A percentile compares a stretch with the other conserved stretches of the same genome.
Conservation (phyloP, 352 stramenopile genomes). For the Pythium chondricola region DNA sequence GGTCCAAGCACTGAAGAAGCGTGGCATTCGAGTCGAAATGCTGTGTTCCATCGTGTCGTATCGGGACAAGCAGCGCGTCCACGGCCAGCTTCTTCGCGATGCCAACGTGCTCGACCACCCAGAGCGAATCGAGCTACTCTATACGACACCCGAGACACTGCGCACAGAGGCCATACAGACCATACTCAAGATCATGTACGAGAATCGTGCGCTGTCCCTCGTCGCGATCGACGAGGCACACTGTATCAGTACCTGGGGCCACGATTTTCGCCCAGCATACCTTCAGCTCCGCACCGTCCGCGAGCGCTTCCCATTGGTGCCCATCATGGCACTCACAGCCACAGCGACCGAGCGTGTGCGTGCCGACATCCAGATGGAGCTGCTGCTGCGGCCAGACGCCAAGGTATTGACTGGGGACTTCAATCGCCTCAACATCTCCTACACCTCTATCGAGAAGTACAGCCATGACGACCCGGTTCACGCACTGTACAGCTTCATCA, state of each 20-base stretch:
- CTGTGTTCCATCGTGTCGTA: conserved; percentile 37
- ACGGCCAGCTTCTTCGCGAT: conserved; percentile 22
- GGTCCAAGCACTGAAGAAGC: conserved; percentile 44
- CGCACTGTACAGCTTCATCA: conserved; percentile 33
- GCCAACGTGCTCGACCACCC: background rate
- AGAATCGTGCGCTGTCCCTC: conserved; percentile 24
- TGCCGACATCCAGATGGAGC: conserved; percentile 38
- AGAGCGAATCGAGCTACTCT: conserved; percentile 61
- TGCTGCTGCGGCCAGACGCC: conserved; percentile 26
- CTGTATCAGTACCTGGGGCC: conserved; percentile 87
- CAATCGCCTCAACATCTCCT: conserved; percentile 57
- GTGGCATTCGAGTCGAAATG: conserved; percentile 40
- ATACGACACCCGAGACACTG: conserved; percentile 85
- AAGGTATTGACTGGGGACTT: conserved; percentile 41
- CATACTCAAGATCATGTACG: conserved; percentile 24
- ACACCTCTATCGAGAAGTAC: conserved; percentile 41
- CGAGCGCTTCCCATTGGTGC: conserved; percentile 21
- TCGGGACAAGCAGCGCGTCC: conserved; percentile 21
- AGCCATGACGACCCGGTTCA: conserved; percentile 20
- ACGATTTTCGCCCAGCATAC: conserved; percentile 85
- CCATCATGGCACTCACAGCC: conserved; percentile 86
- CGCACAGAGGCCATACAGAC: conserved; percentile 41
- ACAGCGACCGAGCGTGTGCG: conserved; percentile 74
- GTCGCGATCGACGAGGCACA: conserved; percentile 89
- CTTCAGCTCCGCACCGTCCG: conserved; percentile 36